Evolutionary conservation across 352 stramenopile genomes (phyloP).

Genomic region (Elongisporangium undulatum): DNA sequence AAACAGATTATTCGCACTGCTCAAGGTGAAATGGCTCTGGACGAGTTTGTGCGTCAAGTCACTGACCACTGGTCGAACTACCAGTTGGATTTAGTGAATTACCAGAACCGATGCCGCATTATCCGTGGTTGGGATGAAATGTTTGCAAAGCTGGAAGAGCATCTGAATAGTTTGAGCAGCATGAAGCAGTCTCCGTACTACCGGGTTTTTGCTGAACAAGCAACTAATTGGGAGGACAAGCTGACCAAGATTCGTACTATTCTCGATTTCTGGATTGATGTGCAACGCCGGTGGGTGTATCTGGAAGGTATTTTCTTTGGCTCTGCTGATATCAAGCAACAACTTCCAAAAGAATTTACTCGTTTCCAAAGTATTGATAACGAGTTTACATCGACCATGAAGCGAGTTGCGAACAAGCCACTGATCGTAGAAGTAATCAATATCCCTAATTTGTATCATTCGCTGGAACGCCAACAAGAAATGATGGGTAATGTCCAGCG

Average conservation of each 20-base stretch:
- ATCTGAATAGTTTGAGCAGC: conserved; percentile 96
- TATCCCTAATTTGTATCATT: conserved; percentile 89
- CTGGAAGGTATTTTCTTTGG: conserved; percentile 99
- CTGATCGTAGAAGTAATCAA: conserved; percentile 94
- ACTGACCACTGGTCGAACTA: conserved; percentile 89
- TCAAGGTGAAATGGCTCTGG: conserved; percentile 99
- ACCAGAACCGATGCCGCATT: conserved; percentile 94
- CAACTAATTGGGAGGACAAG: conserved; percentile 97
- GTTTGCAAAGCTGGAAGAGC: conserved; percentile 99
- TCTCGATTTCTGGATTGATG: conserved; percentile 99
- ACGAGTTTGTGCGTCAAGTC: conserved; percentile 97
- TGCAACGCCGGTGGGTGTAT: conserved; percentile 99
- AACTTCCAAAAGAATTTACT: conserved; percentile 97
- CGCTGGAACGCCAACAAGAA: conserved; percentile 93
- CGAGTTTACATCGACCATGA: conserved; percentile 99
- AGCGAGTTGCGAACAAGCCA: conserved; percentile 94
- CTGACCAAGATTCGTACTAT: conserved; percentile 95
- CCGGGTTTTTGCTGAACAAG: conserved; percentile 97
- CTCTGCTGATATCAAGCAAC: conserved; percentile 98
- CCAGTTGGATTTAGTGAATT: conserved; percentile 90
- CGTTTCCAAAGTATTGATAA: conserved; percentile 99
- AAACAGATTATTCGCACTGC: conserved; percentile 96
- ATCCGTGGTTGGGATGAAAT: conserved; percentile 99
- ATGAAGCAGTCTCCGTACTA: conserved; percentile 99
- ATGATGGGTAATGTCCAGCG: conserved; percentile 99